Percentiles rank a stretch among this genome's conserved stretches.
Conservation (phyloP, 2,329 filamentous ascomycete species). For the Ophiostoma ulmi region DNA sequence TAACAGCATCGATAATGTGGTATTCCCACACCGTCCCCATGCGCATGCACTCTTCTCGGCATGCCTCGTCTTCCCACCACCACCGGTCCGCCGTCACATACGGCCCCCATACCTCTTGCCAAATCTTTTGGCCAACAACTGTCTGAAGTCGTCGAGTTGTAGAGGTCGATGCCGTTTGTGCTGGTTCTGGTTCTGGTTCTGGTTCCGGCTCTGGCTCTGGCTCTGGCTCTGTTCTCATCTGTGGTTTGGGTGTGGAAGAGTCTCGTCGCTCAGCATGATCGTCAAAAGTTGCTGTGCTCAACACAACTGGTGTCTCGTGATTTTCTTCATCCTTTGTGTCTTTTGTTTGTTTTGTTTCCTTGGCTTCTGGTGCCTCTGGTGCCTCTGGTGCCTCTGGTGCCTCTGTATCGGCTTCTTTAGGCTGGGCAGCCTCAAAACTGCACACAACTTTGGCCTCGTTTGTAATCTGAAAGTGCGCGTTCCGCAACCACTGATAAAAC, state of each 20-base stretch:
- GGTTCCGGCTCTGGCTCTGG: background rate
- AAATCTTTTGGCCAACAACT: slow-evolving; percentile 52
- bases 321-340: background rate
- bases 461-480: slow-evolving; percentile 47
- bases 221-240: background rate
- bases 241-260: background rate
- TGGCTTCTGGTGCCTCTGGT: background rate
- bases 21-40: slow-evolving; percentile 56
- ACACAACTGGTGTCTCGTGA: background rate
- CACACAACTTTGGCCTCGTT: slow-evolving; percentile 46
- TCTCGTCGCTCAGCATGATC: background rate
- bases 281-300: background rate
- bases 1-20: slow-evolving; percentile 52
- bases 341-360: background rate
- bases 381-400: no score
- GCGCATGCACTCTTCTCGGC: slow-evolving; percentile 51
- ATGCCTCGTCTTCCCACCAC: slow-evolving; percentile 59
- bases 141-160: slow-evolving; percentile 43
- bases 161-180: slow-evolving; percentile 25
- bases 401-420: background rate
- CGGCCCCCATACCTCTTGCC: slow-evolving; percentile 56
- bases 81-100: slow-evolving; percentile 47
- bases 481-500: slow-evolving; percentile 55
- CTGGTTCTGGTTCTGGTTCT: background rate
- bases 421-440: slow-evolving; percentile 46